phyloP scores from a whole-genome alignment of 2,329 filamentous ascomycete genomes.

The Monosporascus sp. region DNA sequence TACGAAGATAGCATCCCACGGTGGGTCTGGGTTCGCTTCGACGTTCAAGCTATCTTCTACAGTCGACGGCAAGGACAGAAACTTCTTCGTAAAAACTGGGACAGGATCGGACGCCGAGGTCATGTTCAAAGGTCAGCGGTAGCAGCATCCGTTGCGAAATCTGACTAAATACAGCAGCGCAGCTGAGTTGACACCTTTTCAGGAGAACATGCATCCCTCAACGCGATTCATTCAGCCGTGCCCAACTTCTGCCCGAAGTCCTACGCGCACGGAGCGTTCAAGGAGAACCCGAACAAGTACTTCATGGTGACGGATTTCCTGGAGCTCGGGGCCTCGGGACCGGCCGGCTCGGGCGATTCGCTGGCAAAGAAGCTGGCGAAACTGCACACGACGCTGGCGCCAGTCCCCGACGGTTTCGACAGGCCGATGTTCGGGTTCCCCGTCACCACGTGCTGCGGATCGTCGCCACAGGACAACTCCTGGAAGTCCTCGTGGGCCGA shows the following conservation, averaged over 20 bases:
- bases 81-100: constrained; percentile 71
- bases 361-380: constrained; percentile 73
- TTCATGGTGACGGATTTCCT: constrained; percentile 77
- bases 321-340: constrained; percentile 46
- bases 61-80: constrained; percentile 41
- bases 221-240: constrained; percentile 68
- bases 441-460: constrained; percentile 78
- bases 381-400: constrained; percentile 71
- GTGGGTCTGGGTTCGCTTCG: constrained; percentile 63
- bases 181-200: constrained; percentile 29
- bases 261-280: constrained; percentile 62
- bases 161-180: constrained; percentile 28
- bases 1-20: constrained; percentile 53
- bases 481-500: constrained; percentile 72
- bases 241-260: constrained; percentile 72
- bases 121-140: constrained; percentile 61
- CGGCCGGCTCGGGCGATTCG: constrained; percentile 43
- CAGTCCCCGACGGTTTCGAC: constrained; percentile 52
- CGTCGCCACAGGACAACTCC: constrained; percentile 74
- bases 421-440: constrained; percentile 75
- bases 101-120: constrained; percentile 50
- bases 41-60: constrained; percentile 53
- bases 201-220: constrained; percentile 80
- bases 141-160: constrained; percentile 7
- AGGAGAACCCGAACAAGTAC: constrained; percentile 42